These are phyloP conservation scores for Lepraria neglecta DNA, from an alignment of 495 filamentous ascomycete genomes.

Conservation along the genomic window DNA sequence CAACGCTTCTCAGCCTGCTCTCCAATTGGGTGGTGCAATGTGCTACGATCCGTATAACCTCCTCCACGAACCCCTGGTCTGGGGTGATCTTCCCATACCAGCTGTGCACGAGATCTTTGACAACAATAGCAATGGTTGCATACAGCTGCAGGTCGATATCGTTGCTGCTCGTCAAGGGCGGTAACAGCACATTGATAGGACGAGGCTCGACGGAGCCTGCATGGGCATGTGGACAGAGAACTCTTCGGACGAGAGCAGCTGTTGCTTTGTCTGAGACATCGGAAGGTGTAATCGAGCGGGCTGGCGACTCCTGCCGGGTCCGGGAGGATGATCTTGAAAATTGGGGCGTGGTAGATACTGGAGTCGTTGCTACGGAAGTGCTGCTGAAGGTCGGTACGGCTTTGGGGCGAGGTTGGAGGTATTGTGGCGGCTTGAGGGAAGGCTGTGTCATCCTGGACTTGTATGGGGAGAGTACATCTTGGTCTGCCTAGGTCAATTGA, in stretches of 20 bases:
- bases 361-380: slow-evolving; percentile 37
- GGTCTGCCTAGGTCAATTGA: neutral
- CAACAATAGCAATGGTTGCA: slow-evolving; percentile 78
- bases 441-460: slow-evolving; percentile 27
- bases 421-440: slow-evolving; percentile 37
- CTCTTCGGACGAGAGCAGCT: slow-evolving; percentile 54
- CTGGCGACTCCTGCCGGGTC: slow-evolving; percentile 29
- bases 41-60: slow-evolving; percentile 81
- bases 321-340: slow-evolving; percentile 35
- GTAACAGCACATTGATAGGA: slow-evolving; percentile 72
- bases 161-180: slow-evolving; percentile 86
- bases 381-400: slow-evolving; percentile 38
- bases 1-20: slow-evolving; percentile 71
- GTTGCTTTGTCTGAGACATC: slow-evolving; percentile 54
- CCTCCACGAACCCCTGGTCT: slow-evolving; percentile 77
- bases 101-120: slow-evolving; percentile 78
- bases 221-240: slow-evolving; percentile 53
- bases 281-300: slow-evolving; percentile 30
- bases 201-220: slow-evolving; percentile 38
- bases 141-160: slow-evolving; percentile 89
- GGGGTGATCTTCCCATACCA: slow-evolving; percentile 93
- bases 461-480: slow-evolving; percentile 1
- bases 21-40: slow-evolving; percentile 84
- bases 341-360: slow-evolving; percentile 31
- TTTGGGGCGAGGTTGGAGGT: slow-evolving; percentile 47